Evolutionary conservation across 441 rosid genomes (phyloP), one percentile per base, ranked within the genome.

Genomic region (Manihot esculenta): DNA sequence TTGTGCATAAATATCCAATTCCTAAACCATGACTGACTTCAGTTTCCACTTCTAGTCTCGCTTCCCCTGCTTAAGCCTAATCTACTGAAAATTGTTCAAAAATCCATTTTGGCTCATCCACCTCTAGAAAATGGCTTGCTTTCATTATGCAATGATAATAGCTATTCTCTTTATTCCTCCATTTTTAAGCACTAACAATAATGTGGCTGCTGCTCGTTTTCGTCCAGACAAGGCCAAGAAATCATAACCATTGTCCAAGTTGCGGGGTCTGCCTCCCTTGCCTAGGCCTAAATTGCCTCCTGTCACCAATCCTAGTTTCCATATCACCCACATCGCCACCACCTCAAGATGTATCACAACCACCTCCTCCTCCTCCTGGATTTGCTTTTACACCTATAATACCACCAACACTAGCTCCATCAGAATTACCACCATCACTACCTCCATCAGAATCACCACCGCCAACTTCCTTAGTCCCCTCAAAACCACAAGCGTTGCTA

Each of bases 211-310:
- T 17, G 42, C 55, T 11, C 72, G 72, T 26, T 38, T 4, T 57
- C 27, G 44, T 3, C 21, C 26, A 1, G 20, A 67, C 48, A 3
- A 7, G 13, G 13, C 49, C n/a, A 38, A 53, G 2, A 45, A 5
- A 27, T 23, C n/a, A 15, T 14, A 35, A 23, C 3, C 38, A 5
- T 2, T 11, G 23, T 2, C 23, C 33, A 66, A 66, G 27, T 50
- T 51, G 14, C 20, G 3, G 12, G 64, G 15, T 57, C 6, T 71
- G 68, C 38, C 67, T 12, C 59, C 50, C 44, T 23, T 71, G 44
- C 68, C 50, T 5, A 35, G 18, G n/a, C 74, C 60, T 48, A 70
- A 50, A 57, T 27, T 70, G 48, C 67, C 53, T 1, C 51, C n/a
- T 60, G 50, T 23, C 23, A 5, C 23, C 50, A 8, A 0, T 23